A percentile compares a stretch with the other conserved stretches of the same genome.
Conservation (phyloP, 2,329 filamentous ascomycete genomes). For the Pseudopithomyces maydicus region DNA sequence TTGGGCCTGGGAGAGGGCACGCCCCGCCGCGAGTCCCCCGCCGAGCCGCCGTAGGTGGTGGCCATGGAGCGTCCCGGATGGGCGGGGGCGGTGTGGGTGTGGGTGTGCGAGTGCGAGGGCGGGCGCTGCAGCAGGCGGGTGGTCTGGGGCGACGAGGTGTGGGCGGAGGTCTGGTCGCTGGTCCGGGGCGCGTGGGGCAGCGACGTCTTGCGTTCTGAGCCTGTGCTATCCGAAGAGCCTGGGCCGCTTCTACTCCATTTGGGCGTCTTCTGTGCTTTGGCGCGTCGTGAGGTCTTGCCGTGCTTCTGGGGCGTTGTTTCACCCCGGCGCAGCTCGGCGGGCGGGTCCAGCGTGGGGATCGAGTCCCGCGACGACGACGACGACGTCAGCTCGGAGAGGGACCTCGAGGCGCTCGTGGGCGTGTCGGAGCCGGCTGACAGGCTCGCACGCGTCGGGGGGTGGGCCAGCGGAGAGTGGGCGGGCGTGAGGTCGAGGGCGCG, state of each 20-base stretch:
- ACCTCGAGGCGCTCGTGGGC: conserved; percentile 29
- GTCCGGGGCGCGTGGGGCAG: conserved; percentile 24
- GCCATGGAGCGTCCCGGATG: conserved; percentile 41
- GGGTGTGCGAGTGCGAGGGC: conserved; percentile 21
- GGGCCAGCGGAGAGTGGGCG: conserved; percentile 15
- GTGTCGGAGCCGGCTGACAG: conserved; percentile 30
- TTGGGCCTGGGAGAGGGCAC: conserved; percentile 51
- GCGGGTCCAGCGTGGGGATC: conserved; percentile 21
- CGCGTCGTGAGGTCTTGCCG: conserved; percentile 30
- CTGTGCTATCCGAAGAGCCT: conserved; percentile 34
- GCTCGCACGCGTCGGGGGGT: conserved; percentile 33
- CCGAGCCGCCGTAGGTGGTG: conserved; percentile 41
- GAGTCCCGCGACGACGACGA: conserved; percentile 36
- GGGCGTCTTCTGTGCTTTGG: conserved; percentile 30
- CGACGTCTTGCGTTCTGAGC: conserved; percentile 28
- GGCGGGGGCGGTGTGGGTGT: conserved; percentile 16
- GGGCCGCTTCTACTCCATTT: conserved; percentile 37
- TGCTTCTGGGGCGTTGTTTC: conserved; percentile 33
- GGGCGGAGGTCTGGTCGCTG: conserved; percentile 15
- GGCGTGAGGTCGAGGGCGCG: conserved; percentile 16
- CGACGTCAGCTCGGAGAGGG: conserved; percentile 35
- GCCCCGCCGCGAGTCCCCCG: conserved; percentile 48
- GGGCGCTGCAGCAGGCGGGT: conserved; percentile 21
- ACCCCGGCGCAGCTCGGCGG: conserved; percentile 26
- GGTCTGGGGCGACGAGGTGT: conserved; percentile 18